A percentile compares a stretch with the other conserved stretches of the same genome.
phyloP scores from a whole-genome alignment of 768 basidiomycete genomes.

The Mycena alexandri region DNA sequence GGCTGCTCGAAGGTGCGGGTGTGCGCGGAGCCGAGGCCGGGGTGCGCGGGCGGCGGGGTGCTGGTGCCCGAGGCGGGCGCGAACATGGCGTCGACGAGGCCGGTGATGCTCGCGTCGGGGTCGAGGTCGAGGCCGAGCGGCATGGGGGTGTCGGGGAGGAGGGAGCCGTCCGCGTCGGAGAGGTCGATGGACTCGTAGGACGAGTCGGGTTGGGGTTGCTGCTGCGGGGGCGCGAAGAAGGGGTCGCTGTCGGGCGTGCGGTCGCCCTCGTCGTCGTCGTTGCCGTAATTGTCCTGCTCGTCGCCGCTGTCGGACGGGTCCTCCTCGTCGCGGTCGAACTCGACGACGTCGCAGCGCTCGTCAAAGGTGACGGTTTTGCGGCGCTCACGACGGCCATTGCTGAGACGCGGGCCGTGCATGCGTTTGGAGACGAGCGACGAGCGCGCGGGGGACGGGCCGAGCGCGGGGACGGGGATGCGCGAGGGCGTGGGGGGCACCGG shows the following conservation, averaged over 20 bases:
- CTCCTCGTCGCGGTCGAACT: constrained; percentile 77
- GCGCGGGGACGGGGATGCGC: constrained; percentile 41
- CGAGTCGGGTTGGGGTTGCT: constrained; percentile 45
- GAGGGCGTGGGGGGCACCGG: constrained; percentile 40
- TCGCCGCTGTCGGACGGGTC: constrained; percentile 41
- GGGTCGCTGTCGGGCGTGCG: constrained; percentile 58
- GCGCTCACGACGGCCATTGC: constrained; percentile 59
- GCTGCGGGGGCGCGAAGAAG: constrained; percentile 56
- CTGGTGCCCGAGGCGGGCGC: constrained; percentile 50
- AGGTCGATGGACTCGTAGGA: constrained; percentile 62
- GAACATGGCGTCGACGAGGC: constrained; percentile 80
- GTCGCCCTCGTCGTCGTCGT: constrained; percentile 51
- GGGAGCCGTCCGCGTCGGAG: constrained; percentile 54
- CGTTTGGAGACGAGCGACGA: constrained; percentile 79
- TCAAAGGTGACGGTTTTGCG: constrained; percentile 86
- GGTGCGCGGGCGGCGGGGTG: constrained; percentile 58
- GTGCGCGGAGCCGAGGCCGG: constrained; percentile 30
- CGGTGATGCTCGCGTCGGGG: constrained; percentile 72
- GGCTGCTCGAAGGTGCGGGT: constrained; percentile 27
- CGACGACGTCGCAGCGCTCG: constrained; percentile 84
- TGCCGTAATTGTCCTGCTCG: constrained; percentile 41
- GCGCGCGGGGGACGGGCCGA: constrained; percentile 66
- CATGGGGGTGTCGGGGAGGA: constrained; percentile 45
- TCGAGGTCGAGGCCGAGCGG: constrained; percentile 53
- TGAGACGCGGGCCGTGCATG: constrained; percentile 81